Conservation (phyloP, 2,329 filamentous ascomycete genomes). For the Huntiella bhutanensis region DNA sequence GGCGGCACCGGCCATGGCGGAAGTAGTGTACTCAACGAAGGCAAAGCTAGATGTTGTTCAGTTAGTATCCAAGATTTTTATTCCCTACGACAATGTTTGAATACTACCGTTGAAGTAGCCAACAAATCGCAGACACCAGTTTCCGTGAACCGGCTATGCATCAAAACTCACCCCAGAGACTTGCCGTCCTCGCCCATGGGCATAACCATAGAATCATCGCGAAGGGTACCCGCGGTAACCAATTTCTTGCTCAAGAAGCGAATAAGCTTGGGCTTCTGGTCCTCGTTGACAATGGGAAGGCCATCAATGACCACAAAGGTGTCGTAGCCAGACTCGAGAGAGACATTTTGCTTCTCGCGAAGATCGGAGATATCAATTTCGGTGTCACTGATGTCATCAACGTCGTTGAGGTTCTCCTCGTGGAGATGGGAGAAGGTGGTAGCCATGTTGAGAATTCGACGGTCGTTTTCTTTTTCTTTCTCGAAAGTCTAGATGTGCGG, state of each 20-base stretch:
- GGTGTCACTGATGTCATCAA: constrained; percentile 74
- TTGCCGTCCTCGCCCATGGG: constrained; percentile 73
- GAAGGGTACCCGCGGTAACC: constrained; percentile 64
- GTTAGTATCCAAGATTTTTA: not conserved
- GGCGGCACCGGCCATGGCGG: constrained; percentile 75
- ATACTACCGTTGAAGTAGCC: not conserved
- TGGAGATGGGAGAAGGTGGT: constrained; percentile 81
- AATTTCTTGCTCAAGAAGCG: constrained; percentile 94
- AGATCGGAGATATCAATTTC: constrained; percentile 93
- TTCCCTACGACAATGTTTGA: not conserved
- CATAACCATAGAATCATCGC: constrained; percentile 83
- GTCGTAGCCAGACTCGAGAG: constrained; percentile 88
- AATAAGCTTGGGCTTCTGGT: constrained; percentile 81
- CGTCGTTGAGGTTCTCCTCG: constrained; percentile 62
- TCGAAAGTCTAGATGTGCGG: constrained; percentile 4
- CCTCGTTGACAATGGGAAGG: constrained; percentile 71
- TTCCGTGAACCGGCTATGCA: too few relatives aligned
- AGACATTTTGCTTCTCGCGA: constrained; percentile 84
- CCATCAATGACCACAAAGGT: constrained; percentile 94
- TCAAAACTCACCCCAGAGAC: constrained; percentile 54
- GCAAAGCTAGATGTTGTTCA: constrained; percentile 48
- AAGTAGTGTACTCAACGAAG: constrained; percentile 87
- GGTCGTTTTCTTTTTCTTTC: constrained; percentile 13
- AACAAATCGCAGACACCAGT: too few relatives aligned
- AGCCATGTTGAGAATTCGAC: constrained; percentile 50